Conservation (phyloP, 1,284 basidiomycete species). For the Mycena sp. region DNA sequence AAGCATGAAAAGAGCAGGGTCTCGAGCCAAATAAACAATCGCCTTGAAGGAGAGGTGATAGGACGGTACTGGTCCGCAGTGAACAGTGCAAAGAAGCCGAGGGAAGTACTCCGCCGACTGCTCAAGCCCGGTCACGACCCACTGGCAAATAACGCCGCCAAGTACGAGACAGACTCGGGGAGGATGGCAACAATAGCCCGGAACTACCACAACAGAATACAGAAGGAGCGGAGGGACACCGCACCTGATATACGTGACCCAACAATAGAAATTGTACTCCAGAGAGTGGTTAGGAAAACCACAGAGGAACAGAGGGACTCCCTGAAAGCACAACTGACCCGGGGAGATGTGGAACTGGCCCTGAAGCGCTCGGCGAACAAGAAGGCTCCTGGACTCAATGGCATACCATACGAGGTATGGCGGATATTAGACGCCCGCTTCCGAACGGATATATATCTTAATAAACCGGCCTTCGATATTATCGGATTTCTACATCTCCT, state of each 20-base stretch:
- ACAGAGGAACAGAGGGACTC: not conserved
- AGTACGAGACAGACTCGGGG: conserved; percentile 14
- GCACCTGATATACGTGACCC: not conserved
- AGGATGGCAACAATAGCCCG: conserved; percentile 26
- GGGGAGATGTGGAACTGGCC: conserved; percentile 5
- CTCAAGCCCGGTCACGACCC: not conserved
- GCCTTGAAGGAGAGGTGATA: conserved; percentile 9
- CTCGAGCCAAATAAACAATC: conserved; percentile 12
- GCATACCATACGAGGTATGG: conserved; percentile 23
- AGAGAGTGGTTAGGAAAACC: not conserved
- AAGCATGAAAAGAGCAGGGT: conserved; percentile 12
- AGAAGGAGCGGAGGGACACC: not conserved
- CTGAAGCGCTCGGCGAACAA: conserved; percentile 6
- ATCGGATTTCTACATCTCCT: not conserved
- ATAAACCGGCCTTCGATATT: not conserved
- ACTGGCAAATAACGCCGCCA: not conserved
- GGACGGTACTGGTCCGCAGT: conserved; percentile 12
- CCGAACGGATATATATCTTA: not conserved
- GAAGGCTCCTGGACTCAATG: conserved; percentile 20
- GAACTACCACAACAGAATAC: not conserved
- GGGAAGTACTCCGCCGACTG: conserved; percentile 10
- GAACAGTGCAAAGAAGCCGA: conserved; percentile 28
- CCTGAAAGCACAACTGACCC: not conserved
- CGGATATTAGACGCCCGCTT: not conserved
- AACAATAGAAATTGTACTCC: not conserved